Conservation (phyloP, 805 yeast genomes). For the Kluyveromyces siamensis region DNA sequence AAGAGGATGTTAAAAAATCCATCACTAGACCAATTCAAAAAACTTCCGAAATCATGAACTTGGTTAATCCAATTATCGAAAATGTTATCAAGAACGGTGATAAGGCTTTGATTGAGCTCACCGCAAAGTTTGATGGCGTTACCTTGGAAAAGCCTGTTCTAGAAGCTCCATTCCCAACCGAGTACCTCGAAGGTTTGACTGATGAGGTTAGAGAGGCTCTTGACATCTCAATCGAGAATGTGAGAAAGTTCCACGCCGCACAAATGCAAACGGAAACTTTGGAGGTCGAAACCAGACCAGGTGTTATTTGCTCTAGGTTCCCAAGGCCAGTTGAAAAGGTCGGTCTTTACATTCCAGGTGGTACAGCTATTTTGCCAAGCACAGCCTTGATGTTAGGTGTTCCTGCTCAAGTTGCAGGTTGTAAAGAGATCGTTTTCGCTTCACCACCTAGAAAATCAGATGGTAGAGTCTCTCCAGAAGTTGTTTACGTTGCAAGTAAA, state of each 20-base stretch:
- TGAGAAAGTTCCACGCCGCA: constrained; percentile 87
- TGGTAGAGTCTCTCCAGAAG: constrained; percentile 93
- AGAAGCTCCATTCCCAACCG: constrained; percentile 78
- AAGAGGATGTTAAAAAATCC: constrained; percentile 45
- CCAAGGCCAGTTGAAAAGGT: constrained; percentile 91
- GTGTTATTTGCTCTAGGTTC: constrained; percentile 89
- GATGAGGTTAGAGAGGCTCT: constrained; percentile 75
- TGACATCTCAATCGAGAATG: constrained; percentile 83
- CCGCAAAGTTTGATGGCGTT: constrained; percentile 88
- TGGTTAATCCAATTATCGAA: constrained; percentile 84
- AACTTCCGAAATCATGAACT: constrained; percentile 83
- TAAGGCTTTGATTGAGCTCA: constrained; percentile 75
- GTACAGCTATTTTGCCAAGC: constrained; percentile 96
- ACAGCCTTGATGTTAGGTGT: constrained; percentile 98
- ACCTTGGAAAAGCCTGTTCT: constrained; percentile 61
- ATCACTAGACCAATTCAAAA: constrained; percentile 92
- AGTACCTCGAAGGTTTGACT: constrained; percentile 60
- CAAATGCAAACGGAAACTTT: constrained; percentile 69
- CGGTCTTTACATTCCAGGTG: constrained; percentile 97
- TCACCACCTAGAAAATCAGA: constrained; percentile 86
- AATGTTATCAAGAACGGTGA: constrained; percentile 75
- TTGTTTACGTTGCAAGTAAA: constrained; percentile 93
- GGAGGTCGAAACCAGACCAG: constrained; percentile 86
- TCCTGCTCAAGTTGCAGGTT: constrained; percentile 97
- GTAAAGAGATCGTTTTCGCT: constrained; percentile 84